Conservation (phyloP, 2,329 filamentous ascomycete genomes). For the Ceratocystis papillata region DNA sequence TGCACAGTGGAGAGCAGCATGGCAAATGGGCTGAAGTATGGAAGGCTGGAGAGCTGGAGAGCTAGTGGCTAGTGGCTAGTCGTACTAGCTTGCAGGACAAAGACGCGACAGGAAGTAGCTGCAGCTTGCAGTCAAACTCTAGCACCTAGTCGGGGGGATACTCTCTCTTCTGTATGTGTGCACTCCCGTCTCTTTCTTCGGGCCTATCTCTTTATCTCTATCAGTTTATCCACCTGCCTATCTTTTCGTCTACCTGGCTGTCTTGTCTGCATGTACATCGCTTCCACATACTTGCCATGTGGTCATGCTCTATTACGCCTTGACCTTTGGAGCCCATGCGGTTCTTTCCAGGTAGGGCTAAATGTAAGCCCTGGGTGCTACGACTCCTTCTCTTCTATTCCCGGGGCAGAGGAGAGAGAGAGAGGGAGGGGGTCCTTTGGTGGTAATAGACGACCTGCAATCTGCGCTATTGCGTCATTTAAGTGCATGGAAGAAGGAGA, state of each 20-base stretch:
- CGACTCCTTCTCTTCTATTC: neutral
- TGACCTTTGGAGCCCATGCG: slow-evolving; percentile 5
- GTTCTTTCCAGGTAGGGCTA: slow-evolving; percentile 7
- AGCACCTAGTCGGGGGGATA: no score
- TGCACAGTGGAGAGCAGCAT: no score
- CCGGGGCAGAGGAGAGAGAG: no score
- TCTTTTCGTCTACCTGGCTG: neutral
- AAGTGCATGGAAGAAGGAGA: neutral
- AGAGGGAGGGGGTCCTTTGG: neutral
- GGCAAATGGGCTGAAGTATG: no score
- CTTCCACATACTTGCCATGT: slow-evolving; percentile 1
- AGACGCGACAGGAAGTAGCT: no score
- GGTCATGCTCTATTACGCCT: slow-evolving; percentile 1
- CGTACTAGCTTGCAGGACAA: no score
- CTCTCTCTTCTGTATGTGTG: no score
- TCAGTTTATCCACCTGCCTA: neutral
- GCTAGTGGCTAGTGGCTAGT: no score
- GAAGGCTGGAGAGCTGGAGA: no score
- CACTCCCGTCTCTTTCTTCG: no score
- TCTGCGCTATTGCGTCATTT: neutral
- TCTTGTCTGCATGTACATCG: neutral
- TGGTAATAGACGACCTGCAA: neutral
- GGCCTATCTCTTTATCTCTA: neutral
- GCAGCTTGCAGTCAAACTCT: no score
- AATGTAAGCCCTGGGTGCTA: neutral